Evolutionary conservation across 495 filamentous ascomycete species (phyloP).

Genomic region (Neurospora sp.): DNA sequence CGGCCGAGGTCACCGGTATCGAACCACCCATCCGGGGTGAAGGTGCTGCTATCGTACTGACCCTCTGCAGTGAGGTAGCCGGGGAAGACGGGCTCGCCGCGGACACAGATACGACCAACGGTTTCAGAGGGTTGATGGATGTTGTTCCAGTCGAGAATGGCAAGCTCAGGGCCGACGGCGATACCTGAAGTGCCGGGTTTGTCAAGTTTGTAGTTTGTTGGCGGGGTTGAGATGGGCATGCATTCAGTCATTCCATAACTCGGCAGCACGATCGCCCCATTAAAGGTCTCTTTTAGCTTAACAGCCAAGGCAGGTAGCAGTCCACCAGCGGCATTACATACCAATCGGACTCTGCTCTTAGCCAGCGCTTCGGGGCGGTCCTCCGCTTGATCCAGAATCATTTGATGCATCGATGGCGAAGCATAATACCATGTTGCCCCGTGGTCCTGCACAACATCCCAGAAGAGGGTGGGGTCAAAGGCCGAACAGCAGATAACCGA

Average conservation of each 20-base stretch:
- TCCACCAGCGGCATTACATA: conserved; percentile 36
- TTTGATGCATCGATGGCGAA: conserved; percentile 38
- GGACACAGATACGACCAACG: conserved; percentile 32
- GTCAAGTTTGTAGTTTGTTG: conserved; percentile 29
- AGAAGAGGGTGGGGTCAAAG: conserved; percentile 40
- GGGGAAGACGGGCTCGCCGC: conserved; percentile 32
- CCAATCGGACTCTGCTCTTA: conserved; percentile 29
- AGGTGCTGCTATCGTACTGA: conserved; percentile 25
- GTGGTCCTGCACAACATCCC: conserved; percentile 32
- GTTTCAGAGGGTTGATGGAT: conserved; percentile 5
- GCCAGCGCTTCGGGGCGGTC: conserved; percentile 21
- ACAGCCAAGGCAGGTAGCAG: conserved; percentile 31
- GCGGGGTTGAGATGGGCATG: conserved; percentile 37
- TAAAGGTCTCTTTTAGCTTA: conserved; percentile 27
- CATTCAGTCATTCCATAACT: conserved; percentile 43
- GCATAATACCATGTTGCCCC: conserved; percentile 40
- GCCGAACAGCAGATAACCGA: conserved; percentile 33
- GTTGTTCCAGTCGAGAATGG: conserved; percentile 23
- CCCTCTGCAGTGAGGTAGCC: conserved; percentile 30
- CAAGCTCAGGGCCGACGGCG: conserved; percentile 31
- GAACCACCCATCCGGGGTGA: conserved; percentile 34
- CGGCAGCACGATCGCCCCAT: conserved; percentile 27
- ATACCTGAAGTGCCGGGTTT: conserved; percentile 33
- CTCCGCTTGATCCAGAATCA: conserved; percentile 26
- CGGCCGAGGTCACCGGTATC: conserved; percentile 41